A percentile compares a stretch with the other conserved stretches of the same genome.
phyloP scores from a whole-genome alignment of 805 yeast species.

The Kodamaea jinghongensis region DNA sequence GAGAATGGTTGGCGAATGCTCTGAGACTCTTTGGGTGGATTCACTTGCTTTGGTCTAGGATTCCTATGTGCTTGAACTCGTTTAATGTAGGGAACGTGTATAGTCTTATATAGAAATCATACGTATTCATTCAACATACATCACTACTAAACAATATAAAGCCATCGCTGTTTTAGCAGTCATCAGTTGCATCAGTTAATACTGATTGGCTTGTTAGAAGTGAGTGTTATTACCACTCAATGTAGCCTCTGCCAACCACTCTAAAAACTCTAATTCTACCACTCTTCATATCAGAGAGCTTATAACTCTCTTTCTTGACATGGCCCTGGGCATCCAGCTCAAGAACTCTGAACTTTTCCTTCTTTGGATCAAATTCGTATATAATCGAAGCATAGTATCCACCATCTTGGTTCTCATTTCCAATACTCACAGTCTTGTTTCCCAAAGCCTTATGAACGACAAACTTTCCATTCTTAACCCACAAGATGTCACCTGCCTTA shows the following conservation, averaged over 20 bases:
- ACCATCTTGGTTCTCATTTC: slow-evolving; percentile 35
- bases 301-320: slow-evolving; percentile 59
- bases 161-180: no score
- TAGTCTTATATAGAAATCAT: no score
- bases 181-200: no score
- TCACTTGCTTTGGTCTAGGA: slow-evolving; percentile 13
- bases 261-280: slow-evolving; percentile 84
- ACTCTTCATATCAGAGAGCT: slow-evolving; percentile 66
- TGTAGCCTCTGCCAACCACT: slow-evolving; percentile 65
- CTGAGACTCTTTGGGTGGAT: slow-evolving; percentile 6
- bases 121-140: no score
- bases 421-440: slow-evolving; percentile 48
- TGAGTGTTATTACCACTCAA: slow-evolving; percentile 56
- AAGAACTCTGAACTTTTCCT: slow-evolving; percentile 67
- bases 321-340: slow-evolving; percentile 52
- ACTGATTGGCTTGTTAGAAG: no score
- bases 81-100: neutral
- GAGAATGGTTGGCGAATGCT: neutral
- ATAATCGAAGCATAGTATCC: slow-evolving; percentile 54
- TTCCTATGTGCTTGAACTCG: slow-evolving; percentile 8
- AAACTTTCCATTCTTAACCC: slow-evolving; percentile 73
- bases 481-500: slow-evolving; percentile 80
- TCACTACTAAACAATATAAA: no score
- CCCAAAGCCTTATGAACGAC: slow-evolving; percentile 58
- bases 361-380: slow-evolving; percentile 68